Base-by-base conservation (phyloP, 768 basidiomycete genomes). In the Ephemerocybe angulata region DNA sequence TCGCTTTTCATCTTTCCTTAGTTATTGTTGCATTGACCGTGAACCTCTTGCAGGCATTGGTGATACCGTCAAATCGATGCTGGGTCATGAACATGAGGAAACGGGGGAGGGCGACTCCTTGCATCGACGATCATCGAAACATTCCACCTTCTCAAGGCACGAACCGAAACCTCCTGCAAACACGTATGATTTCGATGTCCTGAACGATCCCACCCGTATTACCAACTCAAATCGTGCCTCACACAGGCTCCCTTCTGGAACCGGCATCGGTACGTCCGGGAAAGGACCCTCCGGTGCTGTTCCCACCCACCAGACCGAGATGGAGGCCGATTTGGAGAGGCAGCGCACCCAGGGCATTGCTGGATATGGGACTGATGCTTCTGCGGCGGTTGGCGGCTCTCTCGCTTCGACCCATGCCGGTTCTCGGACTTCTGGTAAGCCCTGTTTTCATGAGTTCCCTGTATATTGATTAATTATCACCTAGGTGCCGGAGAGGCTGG, bases 341-440 rank as follows among this genome's bases (percentile, higher is more conserved):
- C 48, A 54, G 31, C 17, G 17, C 13, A 56, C 47, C 19, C 47
- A 44, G 25, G 58, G 55, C 25, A 56, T 52, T 35, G 52, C 62
- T 17, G 65, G 61, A 27, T 56, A 58, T 57, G 64, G 61, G 1
- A 61, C 61, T 3, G 62, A 65, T 49, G 62, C 62, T 12, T 58
- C 62, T 12, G 62, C 64, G 24, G 62, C 60, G 7, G 29, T 42
- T 29, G 62, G 62, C 1, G 62, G 63, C 8, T 54, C 50, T 31
- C 35, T 64, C n/a, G 27, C 47, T 21, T 42, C 44, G 3, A 59
- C 61, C 35, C 61, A 62, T 50, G 52, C 42, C 19, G 53, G 57
- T 21, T 31, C 31, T 27, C 33, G 35, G 21, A 29, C 35, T n/a
- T 41, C 38, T 40, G 3, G 51, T 38, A 17, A 52, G 27, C n/a